Evolutionary conservation across 129 eudicot genomes (phyloP), one percentile per base, ranked within the genome.

Genomic region (Rutidosis leptorrhynchoides): DNA sequence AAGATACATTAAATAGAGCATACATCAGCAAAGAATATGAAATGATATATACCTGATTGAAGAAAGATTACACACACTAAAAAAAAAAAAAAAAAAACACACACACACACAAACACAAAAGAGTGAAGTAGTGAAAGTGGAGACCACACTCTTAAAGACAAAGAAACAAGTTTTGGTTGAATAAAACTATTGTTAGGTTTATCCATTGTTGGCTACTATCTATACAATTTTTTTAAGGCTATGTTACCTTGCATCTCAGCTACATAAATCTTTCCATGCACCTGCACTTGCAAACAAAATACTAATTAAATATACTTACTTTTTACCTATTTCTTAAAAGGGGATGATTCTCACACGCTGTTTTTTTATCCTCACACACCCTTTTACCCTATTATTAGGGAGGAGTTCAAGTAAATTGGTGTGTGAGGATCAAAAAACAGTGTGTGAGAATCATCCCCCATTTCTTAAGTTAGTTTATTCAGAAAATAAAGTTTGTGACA

Each of bases 241-340:
- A 16, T 53, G 78, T 46, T 71, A 24, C 60, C 21, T 51, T 78
- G 69, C 60, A 48, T 78, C 64, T 65, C 14, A 4, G 32, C 62
- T 46, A 21, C 72, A 71, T 12, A 6, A 16, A 43, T 40, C 29
- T 58, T 67, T 7, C 58, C 71, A 1, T 65, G 72, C 49, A 46
- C 73, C 68, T 16, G 57, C 68, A 30, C 66, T 20, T 73, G 3
- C 26, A 37, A 16, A 9, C 37, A 53, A 1, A 1, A 51, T 17
- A 51, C 26, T n/a, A 12, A 40, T 11, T 2, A 37, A n/a, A n/a
- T n/a, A 37, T 37, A 37, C 15, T 3, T 16, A 46, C 9, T 16
- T 16, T 45, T 46, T 37, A 37, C 45, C 45, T 37, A 37, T 11
- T 11, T n/a, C n/a, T n/a, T n/a, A n/a, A n/a, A n/a, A n/a, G n/a